A percentile compares a stretch with the other conserved stretches of the same genome.
These are phyloP conservation scores for Gracilaria domingensis DNA, from an alignment of 23 red algal species.

Conservation along the genomic window DNA sequence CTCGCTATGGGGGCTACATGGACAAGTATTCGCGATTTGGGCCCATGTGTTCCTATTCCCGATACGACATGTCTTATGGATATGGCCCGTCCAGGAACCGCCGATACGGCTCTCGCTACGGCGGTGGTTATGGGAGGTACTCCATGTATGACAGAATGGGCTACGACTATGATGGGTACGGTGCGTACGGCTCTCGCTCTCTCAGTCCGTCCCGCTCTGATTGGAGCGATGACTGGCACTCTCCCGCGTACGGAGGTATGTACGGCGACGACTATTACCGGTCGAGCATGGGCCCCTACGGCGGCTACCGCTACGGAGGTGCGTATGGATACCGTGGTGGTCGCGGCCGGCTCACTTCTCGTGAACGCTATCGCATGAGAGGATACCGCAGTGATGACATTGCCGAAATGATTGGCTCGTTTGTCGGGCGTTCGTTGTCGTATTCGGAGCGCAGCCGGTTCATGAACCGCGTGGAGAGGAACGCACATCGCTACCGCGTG, in stretches of 20 bases:
- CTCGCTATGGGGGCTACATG: background rate
- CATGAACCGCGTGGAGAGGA: conserved; percentile 33
- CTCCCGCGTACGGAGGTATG: background rate
- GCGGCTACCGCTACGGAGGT: conserved; percentile 5
- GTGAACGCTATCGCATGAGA: background rate
- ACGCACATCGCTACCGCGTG: conserved; percentile 13
- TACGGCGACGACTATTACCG: conserved; percentile 10
- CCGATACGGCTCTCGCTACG: background rate
- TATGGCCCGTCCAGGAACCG: background rate
- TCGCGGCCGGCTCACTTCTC: background rate
- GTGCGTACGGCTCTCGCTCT: background rate
- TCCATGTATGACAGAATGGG: conserved; percentile 35
- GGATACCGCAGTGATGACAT: conserved; percentile 16
- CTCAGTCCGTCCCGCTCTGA: background rate
- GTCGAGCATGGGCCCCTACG: conserved; percentile 1
- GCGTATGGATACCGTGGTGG: background rate
- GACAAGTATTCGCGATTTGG: background rate
- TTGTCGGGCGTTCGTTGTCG: conserved; percentile 29
- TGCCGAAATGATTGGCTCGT: conserved; percentile 22
- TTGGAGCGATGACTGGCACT: background rate
- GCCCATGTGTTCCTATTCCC: background rate
- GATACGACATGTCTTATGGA: background rate
- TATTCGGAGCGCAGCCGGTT: conserved; percentile 15
- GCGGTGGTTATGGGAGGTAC: conserved; percentile 3
- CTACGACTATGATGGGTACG: background rate